Conservation (phyloP, 1,284 basidiomycete genomes). For the Puccinia triticina region DNA sequence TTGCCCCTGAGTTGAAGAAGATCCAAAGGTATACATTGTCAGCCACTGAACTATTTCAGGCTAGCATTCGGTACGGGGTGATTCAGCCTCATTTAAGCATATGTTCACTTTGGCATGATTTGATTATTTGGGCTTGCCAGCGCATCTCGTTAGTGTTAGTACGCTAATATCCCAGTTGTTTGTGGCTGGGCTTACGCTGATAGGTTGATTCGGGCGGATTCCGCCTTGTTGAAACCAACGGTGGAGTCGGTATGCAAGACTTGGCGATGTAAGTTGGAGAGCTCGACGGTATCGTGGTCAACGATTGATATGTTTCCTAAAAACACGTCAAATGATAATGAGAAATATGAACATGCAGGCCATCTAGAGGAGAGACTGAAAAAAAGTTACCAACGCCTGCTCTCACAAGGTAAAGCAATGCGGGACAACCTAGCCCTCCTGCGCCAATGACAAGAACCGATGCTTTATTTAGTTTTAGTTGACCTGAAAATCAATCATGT, state of each 20-base stretch:
- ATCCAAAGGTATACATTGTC: neutral
- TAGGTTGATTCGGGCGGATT: conserved; percentile 74
- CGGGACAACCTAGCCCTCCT: conserved; percentile 93
- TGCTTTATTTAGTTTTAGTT: conserved; percentile 75
- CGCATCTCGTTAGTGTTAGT: conserved; percentile 16
- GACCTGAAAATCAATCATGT: conserved; percentile 66
- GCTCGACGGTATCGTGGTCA: conserved; percentile 86
- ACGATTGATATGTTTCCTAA: conserved; percentile 80
- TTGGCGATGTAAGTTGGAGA: conserved; percentile 92
- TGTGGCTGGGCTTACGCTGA: conserved; percentile 64
- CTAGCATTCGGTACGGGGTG: no score
- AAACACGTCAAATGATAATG: neutral
- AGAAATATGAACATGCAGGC: neutral
- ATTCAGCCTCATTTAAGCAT: neutral
- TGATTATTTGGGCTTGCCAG: neutral
- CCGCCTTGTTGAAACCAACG: conserved; percentile 80
- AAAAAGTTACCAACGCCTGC: conserved; percentile 77
- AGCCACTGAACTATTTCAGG: neutral
- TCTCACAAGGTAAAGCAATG: conserved; percentile 87
- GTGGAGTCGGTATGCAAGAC: conserved; percentile 80
- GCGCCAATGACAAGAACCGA: conserved; percentile 88
- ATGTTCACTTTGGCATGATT: neutral
- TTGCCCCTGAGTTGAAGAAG: conserved; percentile 67
- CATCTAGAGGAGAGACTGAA: neutral
- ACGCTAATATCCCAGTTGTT: conserved; percentile 7